phyloP scores from a whole-genome alignment of 78 protist genomes.

The Dictyostelium brefeldianum region DNA sequence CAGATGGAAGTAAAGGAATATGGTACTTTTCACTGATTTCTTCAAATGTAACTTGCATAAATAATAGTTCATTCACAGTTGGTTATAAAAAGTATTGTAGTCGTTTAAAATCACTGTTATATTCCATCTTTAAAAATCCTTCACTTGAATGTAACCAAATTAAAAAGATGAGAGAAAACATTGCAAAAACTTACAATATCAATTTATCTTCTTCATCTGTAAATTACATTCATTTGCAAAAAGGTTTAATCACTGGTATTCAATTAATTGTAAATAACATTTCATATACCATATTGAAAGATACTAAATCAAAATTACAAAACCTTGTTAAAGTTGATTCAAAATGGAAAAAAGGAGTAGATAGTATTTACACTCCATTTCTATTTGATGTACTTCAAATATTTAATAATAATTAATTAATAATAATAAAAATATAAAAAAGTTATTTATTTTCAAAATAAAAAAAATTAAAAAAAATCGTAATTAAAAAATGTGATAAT shows the following conservation, averaged over 20 bases:
- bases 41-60: slow-evolving; percentile 35
- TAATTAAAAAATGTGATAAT: not conserved
- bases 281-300: slow-evolving; percentile 3
- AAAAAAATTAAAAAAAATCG: not conserved
- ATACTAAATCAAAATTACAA: slow-evolving; percentile 38
- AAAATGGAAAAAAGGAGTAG: slow-evolving; percentile 54
- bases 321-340: slow-evolving; percentile 1
- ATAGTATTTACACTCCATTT: slow-evolving; percentile 49
- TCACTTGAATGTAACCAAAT: slow-evolving; percentile 14
- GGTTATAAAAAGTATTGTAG: slow-evolving; percentile 36
- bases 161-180: slow-evolving; percentile 45
- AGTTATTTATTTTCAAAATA: not conserved
- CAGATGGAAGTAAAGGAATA: not conserved
- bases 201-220: slow-evolving; percentile 10
- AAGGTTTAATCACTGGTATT: slow-evolving; percentile 32
- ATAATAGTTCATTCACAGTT: slow-evolving; percentile 44
- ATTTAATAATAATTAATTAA: not conserved
- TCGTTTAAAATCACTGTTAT: slow-evolving; percentile 20
- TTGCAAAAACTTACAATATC: slow-evolving; percentile 7
- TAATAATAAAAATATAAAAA: not conserved
- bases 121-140: slow-evolving; percentile 37
- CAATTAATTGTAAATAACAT: slow-evolving; percentile 26
- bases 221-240: slow-evolving; percentile 19
- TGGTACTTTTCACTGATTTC: slow-evolving; percentile 51
- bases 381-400: slow-evolving; percentile 13